Evolutionary conservation across 2,329 filamentous ascomycete species (phyloP), one percentile per base, ranked within the genome.

Genomic region (Acephala macrosclerotiorum): DNA sequence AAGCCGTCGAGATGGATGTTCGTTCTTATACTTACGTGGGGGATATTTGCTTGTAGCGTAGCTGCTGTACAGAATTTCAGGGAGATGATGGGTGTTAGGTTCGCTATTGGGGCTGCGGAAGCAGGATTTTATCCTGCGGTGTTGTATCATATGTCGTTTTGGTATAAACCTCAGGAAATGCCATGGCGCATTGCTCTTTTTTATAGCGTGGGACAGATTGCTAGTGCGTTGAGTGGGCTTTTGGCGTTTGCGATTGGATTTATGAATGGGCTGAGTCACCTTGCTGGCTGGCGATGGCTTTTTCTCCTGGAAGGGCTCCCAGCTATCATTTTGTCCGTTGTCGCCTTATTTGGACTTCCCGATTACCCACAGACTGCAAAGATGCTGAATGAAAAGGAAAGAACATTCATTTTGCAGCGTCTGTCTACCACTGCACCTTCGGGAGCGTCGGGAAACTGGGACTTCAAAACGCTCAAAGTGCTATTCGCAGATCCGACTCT

Each of bases 61-160:
- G 74, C 78, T 0, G 77, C 78, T 0, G 76, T 73, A 0, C 73
- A 77, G 58, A 70, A 76, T 42, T 79, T 79, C 57, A 63, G 70
- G 33, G 77, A 77, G 16, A 78, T 79, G 73, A 79, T 80, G 77
- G 74, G 73, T 47, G 77, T 75, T 11, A 75, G 78, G 0, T 79
- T 79, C 59, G 75, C 76, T 1, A 78, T 80, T 55, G 78, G 78
- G 7, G 26, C 79, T 49, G 77, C 78, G 35, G 77, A 77, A 61
- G 75, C 78, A 1, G 77, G 77, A 1, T 79, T 79, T 59, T 79
- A 77, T 38, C 78, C 78, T 0, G 67, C 76, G 1, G 75, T 76
- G 1, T 67, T 77, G 3, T 80, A 79, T 53, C 78, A 79, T 60
- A 77, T 80, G 75, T 75, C 77, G 3, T 79, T 79, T 61, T 80